Conservation (phyloP, 345 rosid genomes). For the Pistacia atlantica region DNA sequence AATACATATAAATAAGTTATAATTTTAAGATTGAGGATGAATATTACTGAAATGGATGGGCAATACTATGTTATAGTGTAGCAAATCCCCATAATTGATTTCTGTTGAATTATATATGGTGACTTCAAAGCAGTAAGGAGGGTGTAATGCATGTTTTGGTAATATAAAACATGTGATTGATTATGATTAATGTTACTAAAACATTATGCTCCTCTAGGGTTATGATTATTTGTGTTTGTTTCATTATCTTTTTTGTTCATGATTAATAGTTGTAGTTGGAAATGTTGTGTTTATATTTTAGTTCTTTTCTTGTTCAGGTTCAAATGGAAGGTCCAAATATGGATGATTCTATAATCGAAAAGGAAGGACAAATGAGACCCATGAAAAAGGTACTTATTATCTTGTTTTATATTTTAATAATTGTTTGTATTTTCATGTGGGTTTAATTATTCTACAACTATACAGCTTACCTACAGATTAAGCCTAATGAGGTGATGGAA, state of each 20-base stretch:
- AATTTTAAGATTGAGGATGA: no score
- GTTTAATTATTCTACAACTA: conserved; percentile 37
- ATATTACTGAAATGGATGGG: no score
- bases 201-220: background rate
- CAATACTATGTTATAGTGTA: no score
- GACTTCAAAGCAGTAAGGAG: no score
- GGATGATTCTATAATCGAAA: conserved; percentile 21
- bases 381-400: conserved; percentile 54
- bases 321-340: conserved; percentile 44
- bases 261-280: background rate
- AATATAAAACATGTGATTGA: background rate
- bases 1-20: no score
- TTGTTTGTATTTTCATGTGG: conserved; percentile 12
- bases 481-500: conserved; percentile 68
- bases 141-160: no score
- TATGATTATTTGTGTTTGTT: background rate
- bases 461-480: conserved; percentile 61
- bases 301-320: conserved; percentile 42
- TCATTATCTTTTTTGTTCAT: background rate
- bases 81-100: no score
- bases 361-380: conserved; percentile 33
- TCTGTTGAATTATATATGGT: no score
- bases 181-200: no score
- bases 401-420: background rate
- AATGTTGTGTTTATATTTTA: background rate